phyloP scores from a whole-genome alignment of 1,139 yeast species.

The Taiozyma onychis region DNA sequence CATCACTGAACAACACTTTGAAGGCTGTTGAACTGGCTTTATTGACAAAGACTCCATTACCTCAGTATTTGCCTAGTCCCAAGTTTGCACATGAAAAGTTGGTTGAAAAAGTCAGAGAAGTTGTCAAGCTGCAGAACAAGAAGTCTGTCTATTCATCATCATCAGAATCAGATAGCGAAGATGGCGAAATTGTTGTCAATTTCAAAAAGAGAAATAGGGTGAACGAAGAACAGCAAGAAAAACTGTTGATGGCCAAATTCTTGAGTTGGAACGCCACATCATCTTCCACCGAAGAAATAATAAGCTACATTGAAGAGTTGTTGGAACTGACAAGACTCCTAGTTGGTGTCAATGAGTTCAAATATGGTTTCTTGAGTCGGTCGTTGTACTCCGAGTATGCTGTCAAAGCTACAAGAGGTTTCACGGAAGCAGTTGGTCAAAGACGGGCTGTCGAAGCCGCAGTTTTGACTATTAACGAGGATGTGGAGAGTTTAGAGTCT shows the following conservation, averaged over 20 bases:
- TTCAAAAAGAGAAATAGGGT: slow-evolving; percentile 6
- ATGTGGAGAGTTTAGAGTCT: slow-evolving; percentile 6
- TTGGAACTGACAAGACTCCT: slow-evolving; percentile 34
- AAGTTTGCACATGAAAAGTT: slow-evolving; percentile 41
- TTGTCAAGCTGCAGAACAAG: slow-evolving; percentile 22
- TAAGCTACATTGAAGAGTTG: slow-evolving; percentile 43
- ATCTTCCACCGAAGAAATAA: slow-evolving; percentile 43
- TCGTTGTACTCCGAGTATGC: slow-evolving; percentile 41
- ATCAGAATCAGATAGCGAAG: slow-evolving; percentile 9
- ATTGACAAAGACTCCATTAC: slow-evolving; percentile 38
- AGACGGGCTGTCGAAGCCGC: neutral
- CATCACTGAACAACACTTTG: slow-evolving; percentile 32
- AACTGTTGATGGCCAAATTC: slow-evolving; percentile 33
- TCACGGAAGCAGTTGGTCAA: neutral
- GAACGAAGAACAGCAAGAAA: slow-evolving; percentile 19
- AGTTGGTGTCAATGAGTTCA: slow-evolving; percentile 43
- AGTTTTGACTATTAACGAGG: neutral
- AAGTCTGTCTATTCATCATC: neutral
- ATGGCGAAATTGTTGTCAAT: slow-evolving; percentile 13
- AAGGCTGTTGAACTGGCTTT: slow-evolving; percentile 40
- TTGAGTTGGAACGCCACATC: slow-evolving; percentile 48
- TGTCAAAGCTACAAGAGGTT: slow-evolving; percentile 30
- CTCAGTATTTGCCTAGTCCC: slow-evolving; percentile 45
- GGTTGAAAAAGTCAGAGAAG: slow-evolving; percentile 36
- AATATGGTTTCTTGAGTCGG: slow-evolving; percentile 43